A percentile compares a stretch with the other conserved stretches of the same genome.
Conservation (phyloP, 768 basidiomycete species). For the Exidia glandulosa region DNA sequence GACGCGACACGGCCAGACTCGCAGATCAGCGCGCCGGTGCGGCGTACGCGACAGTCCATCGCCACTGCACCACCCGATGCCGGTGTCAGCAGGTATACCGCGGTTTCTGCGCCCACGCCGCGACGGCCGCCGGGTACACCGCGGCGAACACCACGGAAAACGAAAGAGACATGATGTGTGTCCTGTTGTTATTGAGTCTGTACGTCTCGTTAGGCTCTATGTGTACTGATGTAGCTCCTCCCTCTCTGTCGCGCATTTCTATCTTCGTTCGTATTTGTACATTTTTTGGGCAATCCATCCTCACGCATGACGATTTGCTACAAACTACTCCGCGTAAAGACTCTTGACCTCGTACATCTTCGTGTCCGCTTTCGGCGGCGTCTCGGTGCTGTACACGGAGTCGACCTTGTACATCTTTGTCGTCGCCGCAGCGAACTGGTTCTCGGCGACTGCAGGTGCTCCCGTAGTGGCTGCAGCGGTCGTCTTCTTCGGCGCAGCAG, state of each 20-base stretch:
- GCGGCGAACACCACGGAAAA: conserved; percentile 20
- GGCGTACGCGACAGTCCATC: conserved; percentile 30
- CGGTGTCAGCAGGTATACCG: conserved; percentile 33
- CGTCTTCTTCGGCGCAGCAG: too few species aligned
- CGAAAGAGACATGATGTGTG: not conserved
- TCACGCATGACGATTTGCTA: too few species aligned
- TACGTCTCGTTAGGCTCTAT: too few species aligned
- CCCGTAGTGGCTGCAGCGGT: too few species aligned
- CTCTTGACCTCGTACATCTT: conserved; percentile 67
- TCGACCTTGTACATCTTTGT: conserved; percentile 59
- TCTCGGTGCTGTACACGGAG: conserved; percentile 46
- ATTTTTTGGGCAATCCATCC: not conserved
- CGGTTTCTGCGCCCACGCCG: conserved; percentile 37
- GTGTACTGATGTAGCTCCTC: too few species aligned
- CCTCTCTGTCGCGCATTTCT: not conserved
- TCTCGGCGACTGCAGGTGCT: not conserved
- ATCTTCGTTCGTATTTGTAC: not conserved
- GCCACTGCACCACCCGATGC: conserved; percentile 20
- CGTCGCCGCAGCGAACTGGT: conserved; percentile 23
- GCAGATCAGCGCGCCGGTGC: conserved; percentile 51
- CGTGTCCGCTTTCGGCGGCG: conserved; percentile 28
- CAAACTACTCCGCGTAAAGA: conserved; percentile 46
- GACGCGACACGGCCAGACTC: conserved; percentile 55
- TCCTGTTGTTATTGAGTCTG: too few species aligned
- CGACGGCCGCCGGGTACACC: conserved; percentile 59